Conservation (phyloP, 2,329 filamentous ascomycete species). For the Penicillium hesseltinei region DNA sequence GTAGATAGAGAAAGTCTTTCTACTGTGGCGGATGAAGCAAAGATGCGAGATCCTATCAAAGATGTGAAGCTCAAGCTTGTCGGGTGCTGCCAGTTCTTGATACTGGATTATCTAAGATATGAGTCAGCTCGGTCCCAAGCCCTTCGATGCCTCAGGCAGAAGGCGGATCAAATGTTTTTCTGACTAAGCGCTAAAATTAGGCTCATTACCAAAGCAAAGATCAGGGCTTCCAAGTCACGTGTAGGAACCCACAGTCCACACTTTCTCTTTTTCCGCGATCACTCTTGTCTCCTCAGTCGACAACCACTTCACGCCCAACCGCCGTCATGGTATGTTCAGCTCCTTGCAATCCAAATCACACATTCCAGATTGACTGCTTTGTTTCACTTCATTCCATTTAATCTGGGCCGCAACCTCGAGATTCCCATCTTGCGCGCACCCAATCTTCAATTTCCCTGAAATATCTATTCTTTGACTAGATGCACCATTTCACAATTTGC, state of each 20-base stretch:
- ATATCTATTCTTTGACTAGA: slow-evolving; percentile 13
- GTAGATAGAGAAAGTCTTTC: slow-evolving; percentile 26
- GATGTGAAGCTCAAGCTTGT: slow-evolving; percentile 22
- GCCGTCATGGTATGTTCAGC: slow-evolving; percentile 52
- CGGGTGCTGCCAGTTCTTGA: slow-evolving; percentile 9
- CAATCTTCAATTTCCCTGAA: slow-evolving; percentile 9
- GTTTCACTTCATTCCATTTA: neutral
- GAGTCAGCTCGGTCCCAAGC: neutral
- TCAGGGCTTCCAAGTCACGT: slow-evolving; percentile 13
- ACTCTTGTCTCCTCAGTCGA: slow-evolving; percentile 33
- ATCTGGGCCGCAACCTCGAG: neutral
- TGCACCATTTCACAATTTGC: slow-evolving; percentile 1
- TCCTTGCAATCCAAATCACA: neutral
- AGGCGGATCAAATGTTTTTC: too few relatives aligned
- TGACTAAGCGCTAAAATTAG: neutral
- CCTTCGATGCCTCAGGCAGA: neutral
- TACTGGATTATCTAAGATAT: slow-evolving; percentile 2
- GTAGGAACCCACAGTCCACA: slow-evolving; percentile 33
- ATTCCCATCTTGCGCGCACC: neutral
- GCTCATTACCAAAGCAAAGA: neutral
- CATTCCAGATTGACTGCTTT: neutral
- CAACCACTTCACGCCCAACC: slow-evolving; percentile 43
- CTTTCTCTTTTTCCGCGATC: slow-evolving; percentile 35
- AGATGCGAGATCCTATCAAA: slow-evolving; percentile 16
- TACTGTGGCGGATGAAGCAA: slow-evolving; percentile 16